Conservation (phyloP, 306 rosid genomes). For the Acacia crassicarpa region DNA sequence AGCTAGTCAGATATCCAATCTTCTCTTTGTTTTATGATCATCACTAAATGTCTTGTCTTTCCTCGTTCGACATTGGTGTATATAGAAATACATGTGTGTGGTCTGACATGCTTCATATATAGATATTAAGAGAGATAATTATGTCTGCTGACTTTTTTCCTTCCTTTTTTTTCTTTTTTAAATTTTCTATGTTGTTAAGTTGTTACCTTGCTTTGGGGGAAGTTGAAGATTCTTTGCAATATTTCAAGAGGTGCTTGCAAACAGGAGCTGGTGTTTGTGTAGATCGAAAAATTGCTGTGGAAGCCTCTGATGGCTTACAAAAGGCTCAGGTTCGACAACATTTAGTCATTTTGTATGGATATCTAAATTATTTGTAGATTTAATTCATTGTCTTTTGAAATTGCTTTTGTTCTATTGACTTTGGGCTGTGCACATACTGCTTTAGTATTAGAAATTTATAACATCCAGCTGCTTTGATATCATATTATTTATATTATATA, state of each 20-base stretch:
- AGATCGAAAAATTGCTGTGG: slow-evolving; percentile 82
- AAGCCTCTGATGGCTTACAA: slow-evolving; percentile 95
- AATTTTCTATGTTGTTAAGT: slow-evolving; percentile 45
- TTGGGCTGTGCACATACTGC: not conserved
- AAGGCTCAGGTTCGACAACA: slow-evolving; percentile 70
- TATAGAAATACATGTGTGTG: not conserved
- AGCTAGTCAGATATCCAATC: not conserved
- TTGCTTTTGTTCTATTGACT: not conserved
- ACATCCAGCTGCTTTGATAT: not conserved
- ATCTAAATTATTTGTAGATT: slow-evolving; percentile 15
- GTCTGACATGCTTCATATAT: slow-evolving; percentile 8
- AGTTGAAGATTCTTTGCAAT: slow-evolving; percentile 68
- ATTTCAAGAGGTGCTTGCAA: slow-evolving; percentile 84
- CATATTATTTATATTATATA: not conserved
- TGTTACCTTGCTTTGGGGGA: slow-evolving; percentile 93
- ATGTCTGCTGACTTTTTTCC: slow-evolving; percentile 21
- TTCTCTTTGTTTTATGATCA: not conserved
- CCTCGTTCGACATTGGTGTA: not conserved
- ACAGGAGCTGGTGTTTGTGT: slow-evolving; percentile 68
- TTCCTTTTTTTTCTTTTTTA: not conserved
- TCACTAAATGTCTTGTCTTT: not conserved
- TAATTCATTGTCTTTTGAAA: not conserved
- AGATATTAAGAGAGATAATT: slow-evolving; percentile 16
- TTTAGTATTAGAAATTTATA: slow-evolving; percentile 18
- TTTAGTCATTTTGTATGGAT: slow-evolving; percentile 18